Evolutionary conservation across 352 stramenopile species (phyloP).

Genomic region (Phytophthora brassicae): DNA sequence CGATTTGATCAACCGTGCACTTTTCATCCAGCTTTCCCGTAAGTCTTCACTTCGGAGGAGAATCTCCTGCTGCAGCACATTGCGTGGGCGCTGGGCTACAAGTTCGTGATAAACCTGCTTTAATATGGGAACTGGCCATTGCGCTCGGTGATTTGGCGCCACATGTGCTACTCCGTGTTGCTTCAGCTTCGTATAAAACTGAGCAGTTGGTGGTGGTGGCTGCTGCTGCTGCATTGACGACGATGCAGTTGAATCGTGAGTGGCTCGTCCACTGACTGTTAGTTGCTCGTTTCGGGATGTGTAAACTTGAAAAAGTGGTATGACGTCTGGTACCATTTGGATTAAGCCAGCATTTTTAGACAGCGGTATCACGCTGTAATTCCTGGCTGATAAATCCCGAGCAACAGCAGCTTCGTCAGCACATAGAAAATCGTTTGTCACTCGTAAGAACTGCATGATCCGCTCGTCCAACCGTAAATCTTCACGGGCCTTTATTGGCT

Average conservation of each 20-base stretch:
- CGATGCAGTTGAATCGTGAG: constrained; percentile 21
- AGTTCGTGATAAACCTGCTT: constrained; percentile 74
- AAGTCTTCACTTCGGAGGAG: constrained; percentile 54
- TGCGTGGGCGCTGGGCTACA: constrained; percentile 55
- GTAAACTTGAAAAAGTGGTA: constrained; percentile 83
- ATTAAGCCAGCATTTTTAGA: constrained; percentile 83
- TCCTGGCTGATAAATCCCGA: constrained; percentile 52
- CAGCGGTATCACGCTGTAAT: constrained; percentile 82
- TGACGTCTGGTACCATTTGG: constrained; percentile 83
- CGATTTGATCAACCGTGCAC: constrained; percentile 59
- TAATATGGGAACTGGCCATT: constrained; percentile 62
- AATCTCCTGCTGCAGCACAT: constrained; percentile 72
- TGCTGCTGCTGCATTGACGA: constrained; percentile 25
- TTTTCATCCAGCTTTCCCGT: constrained; percentile 66
- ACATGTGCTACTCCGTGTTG: constrained; percentile 74
- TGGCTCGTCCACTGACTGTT: constrained; percentile 9
- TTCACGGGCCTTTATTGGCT: constrained; percentile 85
- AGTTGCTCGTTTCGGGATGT: constrained; percentile 46
- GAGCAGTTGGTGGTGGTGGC: constrained; percentile 48
- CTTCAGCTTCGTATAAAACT: constrained; percentile 86
- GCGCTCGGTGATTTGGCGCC: constrained; percentile 59
- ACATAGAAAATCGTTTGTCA: constrained; percentile 72
- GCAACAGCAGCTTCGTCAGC: constrained; percentile 42
- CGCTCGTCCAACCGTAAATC: constrained; percentile 89
- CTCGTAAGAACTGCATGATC: constrained; percentile 88